Evolutionary conservation across 2,329 filamentous ascomycete genomes (phyloP), one percentile per base, ranked within the genome.

Genomic region (Fusarium stilboides): DNA sequence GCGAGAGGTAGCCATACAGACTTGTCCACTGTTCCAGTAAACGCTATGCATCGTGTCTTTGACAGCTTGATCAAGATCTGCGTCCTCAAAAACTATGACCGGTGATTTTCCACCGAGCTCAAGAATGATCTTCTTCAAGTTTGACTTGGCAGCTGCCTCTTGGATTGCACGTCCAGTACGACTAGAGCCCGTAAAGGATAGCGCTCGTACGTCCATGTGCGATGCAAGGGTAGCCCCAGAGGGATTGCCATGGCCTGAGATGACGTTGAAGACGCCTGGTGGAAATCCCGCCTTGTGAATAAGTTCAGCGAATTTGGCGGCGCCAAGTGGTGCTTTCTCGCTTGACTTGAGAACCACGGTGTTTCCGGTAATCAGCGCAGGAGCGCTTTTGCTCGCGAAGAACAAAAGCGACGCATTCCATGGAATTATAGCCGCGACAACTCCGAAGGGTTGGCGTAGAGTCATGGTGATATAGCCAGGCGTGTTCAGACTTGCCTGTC

Each of bases 161-260:
- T 93, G 92, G 55, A 95, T 92, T 54, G 89, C 83, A 57, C 88
- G 87, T 2, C 91, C 93, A 0, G 92, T 93, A 3, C 83, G 84
- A 3, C 89, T 91, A 10, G 89, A 92, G 28, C 93, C 93, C 0
- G 93, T 95, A 71, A 96, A 96, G 2, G 90, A 89, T 50, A 95
- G 83, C 74, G 91, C 93, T 70, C 92, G 88, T 31, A 95, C 87
- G 47, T 87, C 86, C 62, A 88, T 83, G 78, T 95, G 92, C 34
- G 85, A 82, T 1, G 90, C 88, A 8, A 95, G 83, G 1, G 89
- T 87, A 6, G 87, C 85, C 17, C 92, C 92, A 1, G 91, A 88
- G 42, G 88, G 87, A 17, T 84, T 82, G 4, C 92, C 92, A 67
- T 90, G 86, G 2, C 92, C 92, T 49, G 91, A 92, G 26, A 94